These are phyloP conservation scores for Fragaria vesca DNA, from an alignment of 306 rosid genomes.

Conservation along the genomic window DNA sequence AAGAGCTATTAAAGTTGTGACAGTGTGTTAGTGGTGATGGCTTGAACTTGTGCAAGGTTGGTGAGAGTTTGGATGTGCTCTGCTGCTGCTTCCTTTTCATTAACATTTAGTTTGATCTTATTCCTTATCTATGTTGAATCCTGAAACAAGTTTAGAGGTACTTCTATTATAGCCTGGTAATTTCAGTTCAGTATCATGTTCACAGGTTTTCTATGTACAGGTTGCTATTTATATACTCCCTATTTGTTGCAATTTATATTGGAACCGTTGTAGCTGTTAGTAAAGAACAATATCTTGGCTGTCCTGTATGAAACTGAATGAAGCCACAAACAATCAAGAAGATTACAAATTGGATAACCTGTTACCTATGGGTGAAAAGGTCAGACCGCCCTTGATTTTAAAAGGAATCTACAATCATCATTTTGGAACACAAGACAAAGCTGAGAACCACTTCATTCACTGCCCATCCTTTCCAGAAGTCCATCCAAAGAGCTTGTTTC, in stretches of 20 bases:
- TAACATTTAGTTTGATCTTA: too few relatives aligned
- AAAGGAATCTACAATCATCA: too few relatives aligned
- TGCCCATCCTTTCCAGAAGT: too few relatives aligned
- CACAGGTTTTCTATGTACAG: background rate
- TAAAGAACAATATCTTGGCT: background rate
- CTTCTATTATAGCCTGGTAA: background rate
- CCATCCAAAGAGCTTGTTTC: too few relatives aligned
- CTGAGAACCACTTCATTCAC: too few relatives aligned
- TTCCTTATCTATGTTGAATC: background rate
- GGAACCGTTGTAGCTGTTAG: background rate
- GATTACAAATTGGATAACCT: too few relatives aligned
- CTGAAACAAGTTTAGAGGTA: background rate
- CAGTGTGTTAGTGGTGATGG: background rate
- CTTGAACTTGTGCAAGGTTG: background rate
- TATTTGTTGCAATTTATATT: background rate
- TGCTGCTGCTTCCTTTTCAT: background rate
- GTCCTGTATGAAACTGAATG: background rate
- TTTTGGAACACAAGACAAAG: too few relatives aligned
- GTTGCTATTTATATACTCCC: background rate
- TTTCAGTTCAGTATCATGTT: background rate
- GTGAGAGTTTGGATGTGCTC: background rate
- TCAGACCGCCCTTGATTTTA: too few relatives aligned
- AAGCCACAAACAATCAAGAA: background rate
- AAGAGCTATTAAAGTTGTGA: background rate
- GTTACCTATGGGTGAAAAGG: too few relatives aligned